Conservation (phyloP, 2,329 filamentous ascomycete genomes). For the Colletotrichum tofieldiae region DNA sequence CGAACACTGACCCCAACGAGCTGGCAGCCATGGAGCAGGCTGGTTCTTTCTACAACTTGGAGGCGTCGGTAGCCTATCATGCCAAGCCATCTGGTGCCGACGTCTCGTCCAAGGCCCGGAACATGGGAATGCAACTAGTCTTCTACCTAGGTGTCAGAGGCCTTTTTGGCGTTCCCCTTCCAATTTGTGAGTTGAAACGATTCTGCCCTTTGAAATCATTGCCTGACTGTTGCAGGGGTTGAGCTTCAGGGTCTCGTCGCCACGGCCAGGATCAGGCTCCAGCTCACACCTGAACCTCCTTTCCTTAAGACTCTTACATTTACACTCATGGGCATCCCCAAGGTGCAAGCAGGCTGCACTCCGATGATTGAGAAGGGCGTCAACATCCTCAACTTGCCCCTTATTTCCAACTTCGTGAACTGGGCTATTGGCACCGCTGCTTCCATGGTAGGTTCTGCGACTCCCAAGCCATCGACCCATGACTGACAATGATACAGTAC, state of each 20-base stretch:
- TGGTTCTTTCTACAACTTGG: conserved; percentile 89
- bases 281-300: conserved; percentile 88
- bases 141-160: conserved; percentile 95
- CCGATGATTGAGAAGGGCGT: conserved; percentile 94
- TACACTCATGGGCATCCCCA: conserved; percentile 93
- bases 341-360: conserved; percentile 89
- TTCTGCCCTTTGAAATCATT: conserved; percentile 57
- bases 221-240: conserved; percentile 74
- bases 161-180: conserved; percentile 89
- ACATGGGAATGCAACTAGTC: conserved; percentile 79
- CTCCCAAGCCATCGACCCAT: rapidly evolving
- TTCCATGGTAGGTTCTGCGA: conserved; percentile 68
- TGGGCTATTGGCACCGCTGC: conserved; percentile 91
- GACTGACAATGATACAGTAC: conserved; percentile 62
- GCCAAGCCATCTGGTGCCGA: conserved; percentile 81
- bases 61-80: conserved; percentile 84
- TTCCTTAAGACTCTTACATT: conserved; percentile 94
- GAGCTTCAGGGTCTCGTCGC: conserved; percentile 82
- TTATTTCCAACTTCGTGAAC: conserved; percentile 98
- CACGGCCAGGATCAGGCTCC: conserved; percentile 77
- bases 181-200: conserved; percentile 71
- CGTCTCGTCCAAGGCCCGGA: conserved; percentile 85
- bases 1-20: conserved; percentile 85
- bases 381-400: conserved; percentile 90
- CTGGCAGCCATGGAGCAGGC: conserved; percentile 91